phyloP scores from a whole-genome alignment of 2,329 filamentous ascomycete species.

The Calonectria crousiana region DNA sequence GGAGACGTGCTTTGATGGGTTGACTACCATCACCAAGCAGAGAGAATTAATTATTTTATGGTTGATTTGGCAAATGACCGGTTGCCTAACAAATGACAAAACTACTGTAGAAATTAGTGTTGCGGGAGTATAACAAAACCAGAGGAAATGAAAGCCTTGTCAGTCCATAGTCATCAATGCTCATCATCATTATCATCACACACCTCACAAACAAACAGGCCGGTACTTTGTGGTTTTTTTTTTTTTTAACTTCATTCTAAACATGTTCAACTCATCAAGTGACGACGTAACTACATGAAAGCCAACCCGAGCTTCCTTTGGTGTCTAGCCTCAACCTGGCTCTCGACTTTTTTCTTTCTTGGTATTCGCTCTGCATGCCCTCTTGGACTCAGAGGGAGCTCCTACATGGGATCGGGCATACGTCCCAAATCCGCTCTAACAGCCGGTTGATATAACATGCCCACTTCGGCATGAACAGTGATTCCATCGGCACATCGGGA shows the following conservation, averaged over 20 bases:
- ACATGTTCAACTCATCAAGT: constrained; percentile 55
- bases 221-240: not conserved
- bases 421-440: constrained; percentile 47
- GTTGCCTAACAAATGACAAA: not conserved
- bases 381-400: constrained; percentile 42
- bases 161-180: not conserved
- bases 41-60: not conserved
- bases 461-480: constrained; percentile 57
- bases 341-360: constrained; percentile 47
- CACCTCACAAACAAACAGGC: not conserved
- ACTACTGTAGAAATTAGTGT: not conserved
- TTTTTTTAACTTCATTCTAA: constrained; percentile 47
- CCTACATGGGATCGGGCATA: constrained; percentile 45
- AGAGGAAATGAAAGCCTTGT: not conserved
- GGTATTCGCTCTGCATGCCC: constrained; percentile 50
- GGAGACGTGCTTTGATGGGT: not conserved
- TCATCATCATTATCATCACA: not conserved
- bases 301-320: constrained; percentile 52
- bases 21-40: not conserved
- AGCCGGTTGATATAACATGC: constrained; percentile 57
- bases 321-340: constrained; percentile 53
- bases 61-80: not conserved
- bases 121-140: not conserved
- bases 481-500: constrained; percentile 59
- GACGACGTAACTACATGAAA: constrained; percentile 59